Evolutionary conservation across 345 rosid genomes (phyloP).

Genomic region (Salix dunnii): DNA sequence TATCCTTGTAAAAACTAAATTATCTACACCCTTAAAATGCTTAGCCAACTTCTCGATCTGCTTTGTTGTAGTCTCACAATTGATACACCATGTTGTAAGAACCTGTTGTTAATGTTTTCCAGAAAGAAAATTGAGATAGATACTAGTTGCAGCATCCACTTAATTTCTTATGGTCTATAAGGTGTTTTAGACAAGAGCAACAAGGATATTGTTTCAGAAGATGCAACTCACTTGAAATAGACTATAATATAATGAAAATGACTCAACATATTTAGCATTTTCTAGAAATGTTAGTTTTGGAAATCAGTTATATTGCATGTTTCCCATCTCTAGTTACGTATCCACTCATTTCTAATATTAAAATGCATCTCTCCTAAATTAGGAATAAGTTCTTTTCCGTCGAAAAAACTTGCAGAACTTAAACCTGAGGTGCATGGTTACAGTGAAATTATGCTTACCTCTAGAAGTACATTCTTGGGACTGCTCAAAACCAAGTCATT

Average conservation of each 20-base stretch:
- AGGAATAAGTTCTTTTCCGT: background rate
- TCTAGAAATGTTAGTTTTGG: background rate
- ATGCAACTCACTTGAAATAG: background rate
- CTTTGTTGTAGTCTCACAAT: constrained; percentile 66
- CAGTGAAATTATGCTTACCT: constrained; percentile 42
- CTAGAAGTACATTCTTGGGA: constrained; percentile 66
- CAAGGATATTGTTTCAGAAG: background rate
- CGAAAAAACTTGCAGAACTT: background rate
- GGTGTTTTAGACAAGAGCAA: background rate
- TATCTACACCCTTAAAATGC: constrained; percentile 85
- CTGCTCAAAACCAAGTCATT: constrained; percentile 68
- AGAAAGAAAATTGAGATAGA: background rate
- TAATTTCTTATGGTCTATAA: background rate
- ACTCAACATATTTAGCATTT: background rate
- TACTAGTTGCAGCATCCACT: background rate
- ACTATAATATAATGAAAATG: background rate
- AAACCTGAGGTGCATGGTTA: background rate
- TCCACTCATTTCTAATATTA: background rate
- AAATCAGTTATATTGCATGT: background rate
- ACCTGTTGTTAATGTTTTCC: constrained; percentile 38
- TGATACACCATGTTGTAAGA: constrained; percentile 78
- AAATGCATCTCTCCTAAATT: background rate
- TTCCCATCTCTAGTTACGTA: no score
- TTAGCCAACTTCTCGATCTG: constrained; percentile 76
- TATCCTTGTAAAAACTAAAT: constrained; percentile 54